Evolutionary conservation across 1,139 yeast genomes (phyloP), one percentile per base, ranked within the genome.

Genomic region (Yamadazyma songkhlaensis): DNA sequence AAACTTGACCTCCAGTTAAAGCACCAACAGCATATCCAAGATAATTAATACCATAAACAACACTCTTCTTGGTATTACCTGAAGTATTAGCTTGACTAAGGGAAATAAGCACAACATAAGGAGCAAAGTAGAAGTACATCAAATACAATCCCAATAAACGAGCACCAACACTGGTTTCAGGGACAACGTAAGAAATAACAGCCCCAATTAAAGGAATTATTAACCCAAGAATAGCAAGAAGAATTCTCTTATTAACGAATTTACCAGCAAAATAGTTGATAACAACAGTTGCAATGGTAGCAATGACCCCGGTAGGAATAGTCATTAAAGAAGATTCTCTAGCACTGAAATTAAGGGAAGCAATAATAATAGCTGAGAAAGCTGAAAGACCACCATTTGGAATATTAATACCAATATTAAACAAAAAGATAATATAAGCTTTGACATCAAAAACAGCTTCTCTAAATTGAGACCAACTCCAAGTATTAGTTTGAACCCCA

Each of bases 311-410:
- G 9, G 57, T 54, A 1, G 60, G 59, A 27, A 55, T 55, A 10
- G 53, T 41, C 58, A 55, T 53, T 27, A 54, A 45, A 10, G 57
- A 49, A 4, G 58, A 46, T 32, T 52, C 40, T 41, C 45, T 50
- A n/a, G 60, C 31, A 31, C 43, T 37, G 37, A 51, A 55, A 4
- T 56, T 55, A 14, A 56, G 42, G 10, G 44, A 43, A 23, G 30
- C 20, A 32, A 54, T 43, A 29, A 54, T 50, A 31, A 53, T 46
- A 12, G 55, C 52, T 3, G 53, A 45, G 46, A 70, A 72, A 12
- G 69, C 66, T 31, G 68, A 62, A 27, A 72, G 57, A 3, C 74
- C 70, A 40, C 74, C 74, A 34, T 70, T 67, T 24, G 66, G 63
- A 40, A 66, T 53, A 45, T 62, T 62, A 35, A 51, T 53, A 49